Evolutionary conservation across 2,329 filamentous ascomycete species (phyloP), one percentile per base, ranked within the genome.

Genomic region (Fusarium sp.): DNA sequence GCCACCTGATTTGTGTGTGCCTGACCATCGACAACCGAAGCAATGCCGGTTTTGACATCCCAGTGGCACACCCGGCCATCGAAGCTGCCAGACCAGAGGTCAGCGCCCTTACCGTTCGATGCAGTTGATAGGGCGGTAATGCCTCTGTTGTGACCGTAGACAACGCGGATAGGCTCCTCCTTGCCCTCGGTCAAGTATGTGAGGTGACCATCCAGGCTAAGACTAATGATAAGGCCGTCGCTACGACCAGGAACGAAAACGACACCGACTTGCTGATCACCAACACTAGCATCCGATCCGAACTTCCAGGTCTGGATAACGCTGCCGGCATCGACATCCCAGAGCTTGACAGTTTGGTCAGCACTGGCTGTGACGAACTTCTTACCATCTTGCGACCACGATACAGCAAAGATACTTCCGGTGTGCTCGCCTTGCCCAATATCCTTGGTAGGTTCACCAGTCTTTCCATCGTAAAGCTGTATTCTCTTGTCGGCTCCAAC

Each of bases 391-490:
- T 89, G 89, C 2, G 93, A 88, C 96, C 96, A 99, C 19, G 93
- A 93, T 7, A 98, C 90, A 23, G 91, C 91, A 77, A 98, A 97
- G 62, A 99, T 96, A 78, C 93, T 97, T 49, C 96, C 96, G 8
- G 90, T 95, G 79, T 99, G 96, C 70, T 90, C 90, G n/a, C 89
- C 90, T 70, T 95, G 91, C 12, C 91, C 92, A 74, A 99, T 91
- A 72, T 93, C 86, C 62, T 84, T 87, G 45, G 89, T 92, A 2
- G 91, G 86, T 77, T 97, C 94, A 30, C 96, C 96, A 18, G 94
- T 97, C 86, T 97, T 97, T 67, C 95, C 96, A 78, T 99, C 94
- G 78, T 98, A 99, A 12, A 99, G 84, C 85, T 96, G 97, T 70
- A 99, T 97, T 77, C 89, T 89, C 78, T 90, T 90, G 80, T 99